phyloP scores from a whole-genome alignment of 2,329 filamentous ascomycete genomes.

The Aspergillus uvarum region DNA sequence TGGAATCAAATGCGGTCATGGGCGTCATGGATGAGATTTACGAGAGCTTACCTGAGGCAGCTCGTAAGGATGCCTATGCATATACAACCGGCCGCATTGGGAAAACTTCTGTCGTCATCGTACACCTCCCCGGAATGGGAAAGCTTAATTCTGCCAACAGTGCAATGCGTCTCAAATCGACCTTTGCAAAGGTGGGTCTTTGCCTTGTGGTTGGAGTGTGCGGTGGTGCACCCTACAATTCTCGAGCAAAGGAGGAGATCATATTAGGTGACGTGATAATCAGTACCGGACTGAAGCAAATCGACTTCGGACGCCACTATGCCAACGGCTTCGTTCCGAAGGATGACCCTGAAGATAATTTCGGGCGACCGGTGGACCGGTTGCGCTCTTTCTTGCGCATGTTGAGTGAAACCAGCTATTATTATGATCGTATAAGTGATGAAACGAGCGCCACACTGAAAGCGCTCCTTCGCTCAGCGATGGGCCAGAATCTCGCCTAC shows the following conservation, averaged over 20 bases:
- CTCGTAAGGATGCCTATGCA: conserved; percentile 15
- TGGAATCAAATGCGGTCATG: conserved; percentile 27
- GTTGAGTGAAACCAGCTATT: neutral
- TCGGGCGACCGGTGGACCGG: neutral
- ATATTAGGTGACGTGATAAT: conserved; percentile 32
- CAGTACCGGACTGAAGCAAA: neutral
- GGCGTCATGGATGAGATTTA: conserved; percentile 27
- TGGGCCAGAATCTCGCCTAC: neutral
- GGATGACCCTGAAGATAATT: neutral
- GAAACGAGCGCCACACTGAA: neutral
- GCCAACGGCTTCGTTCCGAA: neutral
- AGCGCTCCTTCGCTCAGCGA: neutral
- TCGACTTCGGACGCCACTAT: neutral
- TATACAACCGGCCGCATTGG: conserved; percentile 20
- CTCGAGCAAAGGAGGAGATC: conserved; percentile 18
- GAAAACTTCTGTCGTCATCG: conserved; percentile 19
- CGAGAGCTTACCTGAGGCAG: conserved; percentile 21
- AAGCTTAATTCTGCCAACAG: conserved; percentile 21
- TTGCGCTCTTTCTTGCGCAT: too few species aligned
- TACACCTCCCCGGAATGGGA: conserved; percentile 19
- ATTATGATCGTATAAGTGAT: neutral
- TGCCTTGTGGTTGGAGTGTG: conserved; percentile 45
- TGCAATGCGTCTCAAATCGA: conserved; percentile 31
- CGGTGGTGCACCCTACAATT: conserved; percentile 35
- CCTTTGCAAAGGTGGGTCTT: conserved; percentile 36